A percentile compares a stretch with the other conserved stretches of the same genome.
Evolutionary conservation across 2,329 filamentous ascomycete genomes (phyloP).

Genomic region (Clonostachys sp.): DNA sequence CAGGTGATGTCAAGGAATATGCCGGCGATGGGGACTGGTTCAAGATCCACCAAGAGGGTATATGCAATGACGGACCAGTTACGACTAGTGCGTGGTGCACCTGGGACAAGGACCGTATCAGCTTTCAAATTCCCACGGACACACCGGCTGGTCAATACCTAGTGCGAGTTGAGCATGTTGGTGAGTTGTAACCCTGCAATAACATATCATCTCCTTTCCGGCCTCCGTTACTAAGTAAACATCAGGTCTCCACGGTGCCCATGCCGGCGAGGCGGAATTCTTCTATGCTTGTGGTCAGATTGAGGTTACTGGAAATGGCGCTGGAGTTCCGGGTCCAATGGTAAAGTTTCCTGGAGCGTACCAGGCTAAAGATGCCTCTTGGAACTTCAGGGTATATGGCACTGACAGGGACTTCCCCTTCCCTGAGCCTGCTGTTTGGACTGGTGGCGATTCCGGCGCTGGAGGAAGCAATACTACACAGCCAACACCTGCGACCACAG

Average conservation of each 20-base stretch:
- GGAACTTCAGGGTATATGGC: conserved; percentile 9
- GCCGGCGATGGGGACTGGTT: conserved; percentile 20
- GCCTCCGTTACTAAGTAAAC: no score
- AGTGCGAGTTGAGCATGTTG: conserved; percentile 21
- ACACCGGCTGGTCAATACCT: conserved; percentile 13
- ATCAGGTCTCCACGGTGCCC: conserved; percentile 6
- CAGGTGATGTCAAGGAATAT: conserved; percentile 12
- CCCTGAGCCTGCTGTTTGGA: conserved; percentile 7
- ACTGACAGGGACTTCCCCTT: conserved; percentile 7
- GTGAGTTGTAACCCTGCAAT: conserved; percentile 1
- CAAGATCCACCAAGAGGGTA: conserved; percentile 18
- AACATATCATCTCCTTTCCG: no score
- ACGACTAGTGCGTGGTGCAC: conserved; percentile 10
- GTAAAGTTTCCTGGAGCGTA: conserved; percentile 21
- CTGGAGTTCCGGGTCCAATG: conserved; percentile 6
- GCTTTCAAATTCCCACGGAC: conserved; percentile 9
- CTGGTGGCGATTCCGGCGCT: conserved; percentile 1
- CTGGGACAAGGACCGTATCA: conserved; percentile 10
- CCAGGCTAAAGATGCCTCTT: conserved; percentile 11
- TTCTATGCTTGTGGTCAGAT: conserved; percentile 8
- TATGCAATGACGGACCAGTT: conserved; percentile 7
- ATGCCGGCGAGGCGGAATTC: conserved; percentile 10
- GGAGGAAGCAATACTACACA: neutral
- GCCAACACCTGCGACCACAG: no score
- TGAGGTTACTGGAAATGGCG: conserved; percentile 8